Base-by-base conservation (phyloP, 2,329 filamentous ascomycete species). In the Monilinia polystroma region DNA sequence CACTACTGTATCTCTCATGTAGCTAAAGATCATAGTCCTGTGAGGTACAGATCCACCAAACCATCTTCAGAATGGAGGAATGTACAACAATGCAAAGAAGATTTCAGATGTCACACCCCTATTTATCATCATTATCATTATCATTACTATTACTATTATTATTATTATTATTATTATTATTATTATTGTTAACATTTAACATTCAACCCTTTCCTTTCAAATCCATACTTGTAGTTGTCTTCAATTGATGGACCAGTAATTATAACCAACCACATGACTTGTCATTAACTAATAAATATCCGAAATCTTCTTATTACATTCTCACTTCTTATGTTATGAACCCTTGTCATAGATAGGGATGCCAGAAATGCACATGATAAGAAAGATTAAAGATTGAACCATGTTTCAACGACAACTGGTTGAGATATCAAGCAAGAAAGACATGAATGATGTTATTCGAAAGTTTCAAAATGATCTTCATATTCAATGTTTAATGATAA, bases 21-120 rank as follows among this genome's bases (percentile, higher is more conserved):
- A 58, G 16, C 55, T 45, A 45, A 11, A 29, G 8, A 29, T 45
- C 38, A 45, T 35, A 45, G n/a, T 45, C 29, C 55, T 58, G 16
- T 45, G 55, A 58, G 55, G 55, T 45, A 45, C 55, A 45, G 38
- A 58, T 58, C 38, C 55, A 58, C 55, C 55, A 32, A n/a, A 16
- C 38, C 38, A 45, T 43, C 12, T 43, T 8, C 6, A 35, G 32
- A 35, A 35, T 35, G 32, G 32, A 35, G 4, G 32, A 5, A 35
- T 58, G 55, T 58, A 45, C 55, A 45, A 58, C 55, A 58, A 45
- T 58, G 55, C 55, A 58, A 58, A 58, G 4, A 7, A 35, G 32
- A 12, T 43, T 3, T 7, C 43, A 45, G 41, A 47, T 59, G 56
- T 59, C 41, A 59, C 56, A 59, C 56, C 56, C 56, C 56, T 59